These are phyloP conservation scores for Cavenderia fasciculata DNA, from an alignment of 78 protist genomes.

Conservation along the genomic window DNA sequence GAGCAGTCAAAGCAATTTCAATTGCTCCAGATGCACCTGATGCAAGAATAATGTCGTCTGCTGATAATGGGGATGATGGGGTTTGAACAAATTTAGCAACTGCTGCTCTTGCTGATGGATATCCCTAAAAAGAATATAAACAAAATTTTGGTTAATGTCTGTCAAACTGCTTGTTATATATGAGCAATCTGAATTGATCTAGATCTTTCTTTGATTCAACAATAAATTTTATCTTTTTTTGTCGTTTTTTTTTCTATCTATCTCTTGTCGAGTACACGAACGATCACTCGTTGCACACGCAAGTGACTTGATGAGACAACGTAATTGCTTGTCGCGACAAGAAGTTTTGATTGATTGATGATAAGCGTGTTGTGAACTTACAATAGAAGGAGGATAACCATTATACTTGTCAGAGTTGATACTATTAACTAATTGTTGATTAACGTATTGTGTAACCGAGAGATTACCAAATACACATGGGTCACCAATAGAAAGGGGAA, in stretches of 20 bases:
- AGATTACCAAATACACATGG: constrained; percentile 94
- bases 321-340: too few relatives aligned
- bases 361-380: neutral
- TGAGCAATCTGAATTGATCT: too few relatives aligned
- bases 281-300: too few relatives aligned
- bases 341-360: neutral
- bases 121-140: constrained; percentile 6
- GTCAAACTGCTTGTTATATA: too few relatives aligned
- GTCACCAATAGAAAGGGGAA: constrained; percentile 92
- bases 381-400: constrained; percentile 90
- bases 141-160: neutral
- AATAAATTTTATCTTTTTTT: too few relatives aligned
- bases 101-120: constrained; percentile 80
- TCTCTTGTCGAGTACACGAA: too few relatives aligned
- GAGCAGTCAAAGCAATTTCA: constrained; percentile 88
- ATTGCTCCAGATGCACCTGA: constrained; percentile 94
- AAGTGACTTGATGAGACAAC: too few relatives aligned
- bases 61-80: constrained; percentile 22
- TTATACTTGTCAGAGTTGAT: constrained; percentile 60
- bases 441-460: constrained; percentile 3
- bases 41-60: constrained; percentile 84
- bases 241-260: too few relatives aligned
- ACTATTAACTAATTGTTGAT: constrained; percentile 22
- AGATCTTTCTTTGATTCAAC: too few relatives aligned
- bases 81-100: constrained; percentile 60